These are phyloP conservation scores for Hortaea werneckii DNA, from an alignment of 2,329 filamentous ascomycete genomes.

Conservation along the genomic window DNA sequence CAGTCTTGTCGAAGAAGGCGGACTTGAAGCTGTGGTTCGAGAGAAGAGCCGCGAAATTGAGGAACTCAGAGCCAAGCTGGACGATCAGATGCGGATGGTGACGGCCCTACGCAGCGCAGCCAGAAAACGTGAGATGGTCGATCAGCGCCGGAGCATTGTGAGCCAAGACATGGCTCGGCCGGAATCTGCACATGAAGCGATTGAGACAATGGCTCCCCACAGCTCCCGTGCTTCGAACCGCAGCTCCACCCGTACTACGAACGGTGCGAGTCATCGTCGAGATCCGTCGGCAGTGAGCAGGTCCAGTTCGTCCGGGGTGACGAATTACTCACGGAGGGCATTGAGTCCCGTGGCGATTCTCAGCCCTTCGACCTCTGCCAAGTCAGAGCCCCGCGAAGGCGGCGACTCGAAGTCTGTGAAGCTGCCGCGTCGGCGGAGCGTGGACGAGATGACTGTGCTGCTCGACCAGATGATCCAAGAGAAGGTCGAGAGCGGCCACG, in stretches of 20 bases:
- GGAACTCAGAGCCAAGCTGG: constrained; percentile 76
- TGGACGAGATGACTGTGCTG: constrained; percentile 88
- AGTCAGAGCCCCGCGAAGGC: not conserved
- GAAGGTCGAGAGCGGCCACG: constrained; percentile 64
- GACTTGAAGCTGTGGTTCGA: constrained; percentile 59
- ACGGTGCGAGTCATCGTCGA: constrained; percentile 13
- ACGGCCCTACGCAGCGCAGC: constrained; percentile 74
- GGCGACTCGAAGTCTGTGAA: not conserved
- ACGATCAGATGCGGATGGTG: constrained; percentile 94
- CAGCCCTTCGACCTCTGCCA: constrained; percentile 4
- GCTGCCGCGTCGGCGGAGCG: constrained; percentile 43
- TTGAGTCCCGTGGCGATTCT: constrained; percentile 22
- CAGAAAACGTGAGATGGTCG: constrained; percentile 63
- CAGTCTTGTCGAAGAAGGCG: constrained; percentile 44
- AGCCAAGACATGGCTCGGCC: constrained; percentile 5
- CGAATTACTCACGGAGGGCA: constrained; percentile 20
- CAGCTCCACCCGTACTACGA: constrained; percentile 1
- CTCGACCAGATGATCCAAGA: constrained; percentile 95
- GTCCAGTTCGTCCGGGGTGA: constrained; percentile 14
- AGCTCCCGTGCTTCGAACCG: constrained; percentile 14
- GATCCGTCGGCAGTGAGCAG: constrained; percentile 14
- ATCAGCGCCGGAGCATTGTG: constrained; percentile 11
- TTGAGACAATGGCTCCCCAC: not conserved
- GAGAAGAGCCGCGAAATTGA: constrained; percentile 92
- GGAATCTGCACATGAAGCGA: constrained; percentile 12